Percentiles rank a stretch among this genome's conserved stretches.
These are phyloP conservation scores for Apophysomyces trapeziformis DNA, from an alignment of 371 early-diverging fungal species.

Conservation along the genomic window DNA sequence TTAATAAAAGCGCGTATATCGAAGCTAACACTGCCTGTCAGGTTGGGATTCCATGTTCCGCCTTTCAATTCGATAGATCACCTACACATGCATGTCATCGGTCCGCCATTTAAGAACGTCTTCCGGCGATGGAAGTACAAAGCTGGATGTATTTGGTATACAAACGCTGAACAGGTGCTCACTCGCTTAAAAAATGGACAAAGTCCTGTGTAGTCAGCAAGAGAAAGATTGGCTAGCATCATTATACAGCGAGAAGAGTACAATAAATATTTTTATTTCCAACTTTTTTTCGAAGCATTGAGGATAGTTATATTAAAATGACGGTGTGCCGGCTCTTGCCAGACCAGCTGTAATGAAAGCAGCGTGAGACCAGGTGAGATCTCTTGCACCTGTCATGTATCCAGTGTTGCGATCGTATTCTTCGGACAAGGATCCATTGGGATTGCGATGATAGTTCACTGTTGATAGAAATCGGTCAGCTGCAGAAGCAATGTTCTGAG, in stretches of 20 bases:
- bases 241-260: too few species aligned
- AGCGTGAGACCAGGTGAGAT: slow-evolving; percentile 82
- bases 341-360: slow-evolving; percentile 55
- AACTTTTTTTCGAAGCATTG: neutral
- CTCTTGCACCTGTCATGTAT: slow-evolving; percentile 63
- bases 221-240: neutral
- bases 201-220: neutral
- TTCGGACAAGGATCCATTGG: slow-evolving; percentile 66
- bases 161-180: slow-evolving; percentile 26
- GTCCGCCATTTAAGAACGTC: slow-evolving; percentile 50
- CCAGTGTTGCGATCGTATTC: slow-evolving; percentile 68
- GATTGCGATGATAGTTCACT: slow-evolving; percentile 54
- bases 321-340: slow-evolving; percentile 27
- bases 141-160: slow-evolving; percentile 35
- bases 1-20: slow-evolving; percentile 1
- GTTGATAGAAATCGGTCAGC: slow-evolving; percentile 67
- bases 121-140: slow-evolving; percentile 32
- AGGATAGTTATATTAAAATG: slow-evolving; percentile 15
- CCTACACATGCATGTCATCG: slow-evolving; percentile 65
- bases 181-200: slow-evolving; percentile 14
- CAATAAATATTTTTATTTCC: slow-evolving; percentile 1
- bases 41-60: slow-evolving; percentile 72
- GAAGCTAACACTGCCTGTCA: slow-evolving; percentile 9
- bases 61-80: slow-evolving; percentile 67
- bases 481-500: slow-evolving; percentile 27